phyloP scores from a whole-genome alignment of 2,329 filamentous ascomycete genomes.

The Epichloe sylvatica region DNA sequence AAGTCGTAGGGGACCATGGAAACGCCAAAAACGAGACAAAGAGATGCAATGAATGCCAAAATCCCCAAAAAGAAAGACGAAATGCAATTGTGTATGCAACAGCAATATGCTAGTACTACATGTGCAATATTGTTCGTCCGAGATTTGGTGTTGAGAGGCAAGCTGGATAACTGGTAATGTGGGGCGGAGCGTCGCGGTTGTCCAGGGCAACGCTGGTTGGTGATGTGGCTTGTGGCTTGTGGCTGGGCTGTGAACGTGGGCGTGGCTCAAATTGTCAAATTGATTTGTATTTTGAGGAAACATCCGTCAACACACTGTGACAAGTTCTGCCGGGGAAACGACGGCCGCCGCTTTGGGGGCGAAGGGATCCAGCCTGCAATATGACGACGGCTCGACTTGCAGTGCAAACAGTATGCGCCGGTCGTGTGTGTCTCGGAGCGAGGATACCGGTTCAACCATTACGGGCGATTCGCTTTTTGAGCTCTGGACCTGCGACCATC shows the following conservation, averaged over 20 bases:
- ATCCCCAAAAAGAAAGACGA: slow-evolving; percentile 9
- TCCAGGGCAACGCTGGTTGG: slow-evolving; percentile 19
- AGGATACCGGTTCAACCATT: background rate
- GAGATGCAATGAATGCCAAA: background rate
- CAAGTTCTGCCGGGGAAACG: background rate
- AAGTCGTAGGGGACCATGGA: background rate
- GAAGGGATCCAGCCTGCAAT: background rate
- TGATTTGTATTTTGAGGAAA: background rate
- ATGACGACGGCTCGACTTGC: slow-evolving; percentile 8
- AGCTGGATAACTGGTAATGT: background rate
- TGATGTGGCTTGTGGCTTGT: background rate
- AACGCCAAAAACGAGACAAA: slow-evolving; percentile 7
- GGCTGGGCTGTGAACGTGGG: background rate
- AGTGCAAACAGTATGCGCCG: background rate
- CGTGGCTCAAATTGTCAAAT: background rate
- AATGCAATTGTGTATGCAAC: slow-evolving; percentile 12
- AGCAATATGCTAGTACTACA: slow-evolving; percentile 3
- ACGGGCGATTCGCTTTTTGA: slow-evolving; percentile 16
- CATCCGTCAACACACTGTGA: background rate
- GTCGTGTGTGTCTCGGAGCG: background rate
- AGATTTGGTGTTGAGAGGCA: slow-evolving; percentile 7
- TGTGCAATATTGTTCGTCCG: slow-evolving; percentile 8
- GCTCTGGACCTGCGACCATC: slow-evolving; percentile 34
- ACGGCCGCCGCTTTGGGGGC: background rate
- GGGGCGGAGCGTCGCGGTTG: slow-evolving; percentile 23